A percentile compares a stretch with the other conserved stretches of the same genome.
These are phyloP conservation scores for Grosmannia huntii DNA, from an alignment of 2,329 filamentous ascomycete species.

Conservation along the genomic window DNA sequence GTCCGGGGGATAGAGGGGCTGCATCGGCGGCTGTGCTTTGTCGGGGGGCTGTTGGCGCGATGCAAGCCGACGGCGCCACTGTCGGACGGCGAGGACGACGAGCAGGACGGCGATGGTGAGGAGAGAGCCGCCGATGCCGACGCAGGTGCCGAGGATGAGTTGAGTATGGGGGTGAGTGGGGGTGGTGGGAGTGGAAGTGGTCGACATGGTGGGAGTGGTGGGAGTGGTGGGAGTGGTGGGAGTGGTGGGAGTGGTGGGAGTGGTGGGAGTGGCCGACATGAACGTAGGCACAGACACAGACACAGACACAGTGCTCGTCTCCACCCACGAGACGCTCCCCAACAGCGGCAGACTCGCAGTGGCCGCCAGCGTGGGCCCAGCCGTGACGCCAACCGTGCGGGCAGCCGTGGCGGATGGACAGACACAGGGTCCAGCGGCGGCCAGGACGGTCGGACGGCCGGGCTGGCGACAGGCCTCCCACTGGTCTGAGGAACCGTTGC, in stretches of 20 bases:
- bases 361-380: conserved; percentile 14
- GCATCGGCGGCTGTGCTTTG: not conserved
- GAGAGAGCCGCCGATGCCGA: conserved; percentile 1
- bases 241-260: not conserved
- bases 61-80: not conserved
- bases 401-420: conserved; percentile 16
- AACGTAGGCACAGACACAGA: too few species aligned
- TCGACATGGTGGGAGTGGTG: not conserved
- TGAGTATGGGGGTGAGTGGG: conserved; percentile 11
- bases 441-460: conserved; percentile 11
- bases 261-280: too few species aligned
- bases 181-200: not conserved
- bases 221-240: conserved; percentile 6
- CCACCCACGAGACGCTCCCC: conserved; percentile 15
- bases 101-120: not conserved
- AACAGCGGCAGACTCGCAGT: conserved; percentile 17
- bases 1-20: not conserved
- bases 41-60: not conserved
- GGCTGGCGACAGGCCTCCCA: conserved; percentile 21
- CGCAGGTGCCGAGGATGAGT: conserved; percentile 12
- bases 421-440: conserved; percentile 16
- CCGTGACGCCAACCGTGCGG: conserved; percentile 16
- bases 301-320: too few species aligned
- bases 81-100: not conserved
- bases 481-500: conserved; percentile 18